These are phyloP conservation scores for Zasmidium citrigriseum DNA, from an alignment of 2,329 filamentous ascomycete genomes.

Conservation along the genomic window DNA sequence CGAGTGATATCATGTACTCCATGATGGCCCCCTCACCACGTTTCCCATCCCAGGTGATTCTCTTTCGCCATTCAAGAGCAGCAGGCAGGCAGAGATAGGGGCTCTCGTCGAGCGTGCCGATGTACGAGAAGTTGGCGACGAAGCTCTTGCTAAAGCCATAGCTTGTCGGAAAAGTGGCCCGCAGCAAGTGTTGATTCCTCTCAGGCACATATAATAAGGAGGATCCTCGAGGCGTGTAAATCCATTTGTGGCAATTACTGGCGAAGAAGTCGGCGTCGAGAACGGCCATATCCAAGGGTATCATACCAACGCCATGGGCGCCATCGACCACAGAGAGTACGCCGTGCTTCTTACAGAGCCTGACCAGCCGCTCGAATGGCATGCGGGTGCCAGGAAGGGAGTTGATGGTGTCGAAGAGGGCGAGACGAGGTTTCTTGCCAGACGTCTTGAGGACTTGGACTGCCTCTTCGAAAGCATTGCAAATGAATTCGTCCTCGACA, in stretches of 20 bases:
- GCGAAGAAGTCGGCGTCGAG: slow-evolving; percentile 84
- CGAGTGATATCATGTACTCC: slow-evolving; percentile 63
- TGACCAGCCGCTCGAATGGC: slow-evolving; percentile 70
- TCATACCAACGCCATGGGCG: slow-evolving; percentile 80
- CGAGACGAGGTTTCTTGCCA: slow-evolving; percentile 66
- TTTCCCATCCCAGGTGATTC: slow-evolving; percentile 39
- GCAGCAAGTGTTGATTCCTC: slow-evolving; percentile 73
- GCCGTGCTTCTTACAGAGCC: slow-evolving; percentile 64
- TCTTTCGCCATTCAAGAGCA: slow-evolving; percentile 68
- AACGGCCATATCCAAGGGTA: slow-evolving; percentile 65
- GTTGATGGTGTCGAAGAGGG: slow-evolving; percentile 79
- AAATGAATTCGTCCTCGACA: slow-evolving; percentile 65
- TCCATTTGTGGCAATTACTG: slow-evolving; percentile 88
- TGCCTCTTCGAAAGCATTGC: slow-evolving; percentile 60
- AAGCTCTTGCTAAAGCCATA: slow-evolving; percentile 64
- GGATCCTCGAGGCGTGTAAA: slow-evolving; percentile 75
- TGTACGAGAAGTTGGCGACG: slow-evolving; percentile 64
- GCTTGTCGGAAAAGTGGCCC: slow-evolving; percentile 74
- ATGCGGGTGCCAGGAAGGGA: slow-evolving; percentile 76
- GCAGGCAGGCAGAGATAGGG: slow-evolving; percentile 73
- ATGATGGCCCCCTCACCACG: slow-evolving; percentile 67
- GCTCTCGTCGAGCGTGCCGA: slow-evolving; percentile 72
- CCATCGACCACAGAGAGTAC: slow-evolving; percentile 78
- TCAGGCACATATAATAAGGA: slow-evolving; percentile 77
- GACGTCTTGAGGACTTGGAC: slow-evolving; percentile 53